A percentile compares a stretch with the other conserved stretches of the same genome.
phyloP scores from a whole-genome alignment of 2,329 filamentous ascomycete genomes.

The Calonectria leucothoes region DNA sequence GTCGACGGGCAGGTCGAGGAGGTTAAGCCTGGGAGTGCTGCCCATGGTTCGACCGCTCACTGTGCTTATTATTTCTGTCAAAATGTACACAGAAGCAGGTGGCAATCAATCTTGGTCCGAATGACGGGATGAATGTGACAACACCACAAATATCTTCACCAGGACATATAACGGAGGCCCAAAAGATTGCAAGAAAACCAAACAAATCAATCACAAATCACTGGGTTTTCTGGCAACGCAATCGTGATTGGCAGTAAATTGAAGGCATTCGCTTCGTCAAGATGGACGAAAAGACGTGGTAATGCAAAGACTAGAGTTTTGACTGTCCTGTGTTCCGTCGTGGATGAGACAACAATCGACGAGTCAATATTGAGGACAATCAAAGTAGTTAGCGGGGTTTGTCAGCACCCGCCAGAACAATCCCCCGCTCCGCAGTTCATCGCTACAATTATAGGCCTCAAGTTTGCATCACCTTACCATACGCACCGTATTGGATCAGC shows the following conservation, averaged over 20 bases:
- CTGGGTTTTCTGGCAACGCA: no score
- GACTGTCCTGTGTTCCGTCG: not conserved
- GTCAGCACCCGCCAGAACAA: not conserved
- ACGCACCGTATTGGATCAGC: not conserved
- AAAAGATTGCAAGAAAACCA: no score
- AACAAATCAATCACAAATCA: no score
- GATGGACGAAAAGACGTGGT: not conserved
- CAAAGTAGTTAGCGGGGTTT: not conserved
- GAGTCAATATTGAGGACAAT: not conserved
- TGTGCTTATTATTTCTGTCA: slow-evolving; percentile 15
- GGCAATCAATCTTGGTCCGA: not conserved
- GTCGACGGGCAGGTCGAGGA: slow-evolving; percentile 50
- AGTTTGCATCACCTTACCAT: not conserved
- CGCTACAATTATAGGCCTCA: not conserved
- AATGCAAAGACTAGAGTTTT: not conserved
- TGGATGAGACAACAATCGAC: not conserved
- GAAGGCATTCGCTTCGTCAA: not conserved
- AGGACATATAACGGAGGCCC: no score
- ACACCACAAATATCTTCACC: not conserved
- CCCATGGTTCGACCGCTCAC: not conserved
- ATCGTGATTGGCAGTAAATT: no score
- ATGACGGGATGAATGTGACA: not conserved
- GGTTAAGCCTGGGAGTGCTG: slow-evolving; percentile 32
- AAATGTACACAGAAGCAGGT: not conserved
- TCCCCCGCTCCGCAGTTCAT: not conserved